These are phyloP conservation scores for Penicillium palitans DNA, from an alignment of 2,329 filamentous ascomycete genomes.

Conservation along the genomic window DNA sequence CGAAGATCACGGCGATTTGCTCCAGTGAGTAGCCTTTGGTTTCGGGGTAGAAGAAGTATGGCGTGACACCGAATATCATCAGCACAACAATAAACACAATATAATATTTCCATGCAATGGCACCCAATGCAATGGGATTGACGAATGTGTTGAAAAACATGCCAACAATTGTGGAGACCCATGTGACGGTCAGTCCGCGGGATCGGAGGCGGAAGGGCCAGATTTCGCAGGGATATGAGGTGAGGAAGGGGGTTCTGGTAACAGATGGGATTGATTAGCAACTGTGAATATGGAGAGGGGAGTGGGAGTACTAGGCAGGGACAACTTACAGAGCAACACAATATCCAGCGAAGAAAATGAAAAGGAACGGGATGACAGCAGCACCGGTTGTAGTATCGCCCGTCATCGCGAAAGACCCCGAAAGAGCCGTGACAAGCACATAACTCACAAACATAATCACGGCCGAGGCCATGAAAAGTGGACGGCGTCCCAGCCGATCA, in stretches of 20 bases:
- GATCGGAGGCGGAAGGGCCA: neutral
- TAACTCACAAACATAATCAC: neutral
- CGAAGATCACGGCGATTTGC: neutral
- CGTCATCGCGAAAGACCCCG: neutral
- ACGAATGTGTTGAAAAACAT: neutral
- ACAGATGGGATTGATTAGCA: neutral
- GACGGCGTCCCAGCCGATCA: neutral
- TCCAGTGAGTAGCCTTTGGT: neutral
- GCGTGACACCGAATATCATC: neutral
- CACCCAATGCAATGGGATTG: neutral
- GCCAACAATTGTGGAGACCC: neutral
- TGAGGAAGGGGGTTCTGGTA: neutral
- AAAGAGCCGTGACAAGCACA: neutral
- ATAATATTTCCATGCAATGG: neutral
- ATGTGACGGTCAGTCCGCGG: neutral
- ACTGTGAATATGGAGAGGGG: neutral
- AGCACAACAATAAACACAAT: neutral
- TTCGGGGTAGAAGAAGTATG: neutral
- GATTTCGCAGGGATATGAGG: neutral
- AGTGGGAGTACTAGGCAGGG: neutral
- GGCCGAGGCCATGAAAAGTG: neutral
- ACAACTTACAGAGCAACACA: neutral
- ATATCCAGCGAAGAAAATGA: neutral
- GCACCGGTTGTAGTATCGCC: neutral
- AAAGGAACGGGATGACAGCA: neutral